Percentiles rank a stretch among this genome's conserved stretches.
phyloP scores from a whole-genome alignment of 257 asterid genomes.

The Salvia rosmarinus region DNA sequence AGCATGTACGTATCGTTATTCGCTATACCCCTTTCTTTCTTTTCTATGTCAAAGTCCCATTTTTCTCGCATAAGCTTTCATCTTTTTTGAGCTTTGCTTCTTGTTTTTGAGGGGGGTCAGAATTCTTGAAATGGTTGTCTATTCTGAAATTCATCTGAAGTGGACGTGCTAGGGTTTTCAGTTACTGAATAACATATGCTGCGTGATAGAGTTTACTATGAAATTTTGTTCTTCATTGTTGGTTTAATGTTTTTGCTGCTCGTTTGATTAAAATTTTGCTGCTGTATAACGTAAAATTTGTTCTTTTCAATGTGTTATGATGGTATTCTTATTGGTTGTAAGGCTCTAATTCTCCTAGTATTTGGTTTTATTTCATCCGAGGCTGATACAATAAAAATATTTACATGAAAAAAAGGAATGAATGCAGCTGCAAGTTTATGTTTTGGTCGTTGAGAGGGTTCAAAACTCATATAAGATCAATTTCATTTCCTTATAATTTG shows the following conservation, averaged over 20 bases:
- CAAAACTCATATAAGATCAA: not conserved
- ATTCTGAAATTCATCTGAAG: not conserved
- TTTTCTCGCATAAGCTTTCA: not conserved
- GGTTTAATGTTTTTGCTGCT: not conserved
- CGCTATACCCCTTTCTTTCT: not conserved
- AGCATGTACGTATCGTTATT: conserved; percentile 60
- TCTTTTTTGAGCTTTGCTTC: conserved; percentile 5
- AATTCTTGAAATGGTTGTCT: not conserved
- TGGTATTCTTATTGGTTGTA: not conserved
- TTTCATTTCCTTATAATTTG: not conserved
- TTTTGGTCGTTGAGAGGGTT: conserved; percentile 10
- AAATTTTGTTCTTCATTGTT: not conserved
- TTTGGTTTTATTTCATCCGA: conserved; percentile 16
- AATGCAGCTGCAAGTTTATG: conserved; percentile 2
- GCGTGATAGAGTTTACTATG: not conserved
- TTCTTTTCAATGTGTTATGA: not conserved
- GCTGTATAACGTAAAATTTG: not conserved
- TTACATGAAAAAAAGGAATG: not conserved
- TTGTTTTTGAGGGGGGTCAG: not conserved
- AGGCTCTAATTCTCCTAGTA: not conserved
- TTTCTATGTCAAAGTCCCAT: conserved; percentile 12
- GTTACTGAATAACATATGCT: not conserved
- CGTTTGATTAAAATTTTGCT: conserved; percentile 1
- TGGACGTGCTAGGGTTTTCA: conserved; percentile 14
- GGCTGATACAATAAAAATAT: not conserved